These are phyloP conservation scores for Mitragyna speciosa DNA, from an alignment of 257 asterid species.

Conservation along the genomic window DNA sequence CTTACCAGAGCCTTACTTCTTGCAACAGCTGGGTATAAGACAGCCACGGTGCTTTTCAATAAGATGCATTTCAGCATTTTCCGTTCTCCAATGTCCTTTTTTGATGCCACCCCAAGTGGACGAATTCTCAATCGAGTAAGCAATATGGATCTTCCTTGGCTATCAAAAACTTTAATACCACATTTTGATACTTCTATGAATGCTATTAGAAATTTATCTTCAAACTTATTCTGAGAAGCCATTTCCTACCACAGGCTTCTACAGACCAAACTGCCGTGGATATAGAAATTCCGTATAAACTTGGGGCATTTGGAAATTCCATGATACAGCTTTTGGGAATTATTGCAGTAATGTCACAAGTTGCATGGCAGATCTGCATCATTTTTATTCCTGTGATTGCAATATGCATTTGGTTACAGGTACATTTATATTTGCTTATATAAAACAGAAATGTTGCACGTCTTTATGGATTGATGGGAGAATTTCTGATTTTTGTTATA, in stretches of 20 bases:
- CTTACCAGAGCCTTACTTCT: slow-evolving; percentile 56
- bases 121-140: slow-evolving; percentile 77
- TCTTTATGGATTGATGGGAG: not conserved
- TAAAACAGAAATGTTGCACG: not conserved
- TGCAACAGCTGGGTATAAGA: slow-evolving; percentile 60
- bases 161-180: not conserved
- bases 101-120: slow-evolving; percentile 97
- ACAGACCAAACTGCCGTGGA: slow-evolving; percentile 87
- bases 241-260: slow-evolving; percentile 58
- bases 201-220: not conserved
- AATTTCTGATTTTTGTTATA: not conserved
- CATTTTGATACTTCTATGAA: not conserved
- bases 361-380: slow-evolving; percentile 85
- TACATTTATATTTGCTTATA: slow-evolving; percentile 19
- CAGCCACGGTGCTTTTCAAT: slow-evolving; percentile 69
- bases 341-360: slow-evolving; percentile 78
- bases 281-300: slow-evolving; percentile 50
- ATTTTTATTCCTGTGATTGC: slow-evolving; percentile 67
- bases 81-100: slow-evolving; percentile 96
- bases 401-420: slow-evolving; percentile 79
- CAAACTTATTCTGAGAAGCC: slow-evolving; percentile 3
- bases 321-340: slow-evolving; percentile 70
- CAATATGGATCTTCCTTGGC: not conserved
- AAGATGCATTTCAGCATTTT: slow-evolving; percentile 71
- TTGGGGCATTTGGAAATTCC: slow-evolving; percentile 61